A percentile compares a stretch with the other conserved stretches of the same genome.
Evolutionary conservation across 2,329 filamentous ascomycete genomes (phyloP).

Genomic region (Pseudocercospora fuligena): DNA sequence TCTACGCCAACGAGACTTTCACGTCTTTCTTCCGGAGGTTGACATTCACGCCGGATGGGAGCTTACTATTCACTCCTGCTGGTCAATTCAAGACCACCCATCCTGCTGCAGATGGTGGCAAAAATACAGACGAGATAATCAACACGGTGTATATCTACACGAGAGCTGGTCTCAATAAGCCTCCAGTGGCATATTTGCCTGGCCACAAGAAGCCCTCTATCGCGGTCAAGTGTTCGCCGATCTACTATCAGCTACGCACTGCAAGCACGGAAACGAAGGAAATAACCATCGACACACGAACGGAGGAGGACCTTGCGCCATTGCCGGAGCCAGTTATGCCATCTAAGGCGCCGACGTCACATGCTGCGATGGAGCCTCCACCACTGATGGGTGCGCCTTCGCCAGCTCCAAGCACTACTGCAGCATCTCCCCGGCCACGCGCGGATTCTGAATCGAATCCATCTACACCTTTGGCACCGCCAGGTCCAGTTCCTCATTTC

Average conservation of each 20-base stretch:
- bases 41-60: conserved; percentile 94
- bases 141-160: conserved; percentile 99
- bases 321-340: conserved; percentile 78
- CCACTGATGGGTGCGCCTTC: conserved; percentile 63
- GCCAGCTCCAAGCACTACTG: conserved; percentile 54
- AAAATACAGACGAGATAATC: conserved; percentile 80
- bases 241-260: conserved; percentile 82
- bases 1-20: conserved; percentile 95
- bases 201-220: conserved; percentile 98
- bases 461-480: conserved; percentile 56
- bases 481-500: conserved; percentile 67
- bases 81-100: conserved; percentile 90
- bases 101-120: conserved; percentile 69
- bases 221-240: conserved; percentile 89
- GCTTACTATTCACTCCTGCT: conserved; percentile 88
- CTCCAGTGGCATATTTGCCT: conserved; percentile 90
- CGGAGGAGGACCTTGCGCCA: conserved; percentile 80
- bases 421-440: conserved; percentile 56
- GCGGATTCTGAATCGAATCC: conserved; percentile 58
- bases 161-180: conserved; percentile 92
- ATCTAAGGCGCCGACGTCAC: conserved; percentile 61
- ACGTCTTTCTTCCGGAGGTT: conserved; percentile 95
- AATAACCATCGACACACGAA: conserved; percentile 91
- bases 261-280: conserved; percentile 72
- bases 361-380: conserved; percentile 81